A percentile compares a stretch with the other conserved stretches of the same genome.
These are phyloP conservation scores for Asterionellopsis glacialis DNA, from an alignment of 108 stramenopile genomes.

Conservation along the genomic window DNA sequence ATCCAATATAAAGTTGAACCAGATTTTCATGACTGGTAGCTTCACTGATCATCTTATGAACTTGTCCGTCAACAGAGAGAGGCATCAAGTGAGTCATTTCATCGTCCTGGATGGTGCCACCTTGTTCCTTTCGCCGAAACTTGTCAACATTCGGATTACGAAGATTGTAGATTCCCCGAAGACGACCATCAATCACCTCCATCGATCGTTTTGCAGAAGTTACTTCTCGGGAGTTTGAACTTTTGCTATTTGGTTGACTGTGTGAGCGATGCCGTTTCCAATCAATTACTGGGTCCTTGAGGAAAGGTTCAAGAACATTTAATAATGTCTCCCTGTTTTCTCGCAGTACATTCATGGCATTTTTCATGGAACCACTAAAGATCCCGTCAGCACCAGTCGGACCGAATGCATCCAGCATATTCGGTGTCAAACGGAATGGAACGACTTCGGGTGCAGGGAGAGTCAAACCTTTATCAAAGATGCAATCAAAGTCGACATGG, in stretches of 20 bases:
- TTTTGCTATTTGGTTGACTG: slow-evolving; percentile 29
- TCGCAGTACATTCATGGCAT: slow-evolving; percentile 83
- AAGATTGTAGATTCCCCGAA: slow-evolving; percentile 84
- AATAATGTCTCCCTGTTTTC: slow-evolving; percentile 90
- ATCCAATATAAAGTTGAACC: slow-evolving; percentile 84
- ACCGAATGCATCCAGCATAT: slow-evolving; percentile 98
- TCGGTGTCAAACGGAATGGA: slow-evolving; percentile 97
- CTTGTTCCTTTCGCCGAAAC: slow-evolving; percentile 33
- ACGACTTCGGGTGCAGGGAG: slow-evolving; percentile 94
- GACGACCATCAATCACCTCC: slow-evolving; percentile 70
- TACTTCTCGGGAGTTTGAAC: slow-evolving; percentile 11
- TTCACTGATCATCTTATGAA: slow-evolving; percentile 81
- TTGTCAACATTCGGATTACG: slow-evolving; percentile 77
- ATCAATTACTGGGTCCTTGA: slow-evolving; percentile 91
- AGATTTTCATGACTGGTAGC: slow-evolving; percentile 82
- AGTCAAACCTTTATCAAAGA: slow-evolving; percentile 97
- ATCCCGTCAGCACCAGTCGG: slow-evolving; percentile 87
- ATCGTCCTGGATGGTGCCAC: slow-evolving; percentile 45
- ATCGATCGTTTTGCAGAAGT: slow-evolving; percentile 54
- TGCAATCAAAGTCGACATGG: slow-evolving; percentile 98
- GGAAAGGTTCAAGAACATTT: slow-evolving; percentile 95
- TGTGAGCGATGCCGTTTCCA: slow-evolving; percentile 59
- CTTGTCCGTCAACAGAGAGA: slow-evolving; percentile 87
- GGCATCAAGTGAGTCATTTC: slow-evolving; percentile 56
- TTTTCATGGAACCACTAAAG: slow-evolving; percentile 74